Evolutionary conservation across 805 yeast species (phyloP), one percentile per base, ranked within the genome.

Genomic region (Yarrowia phangngaensis): DNA sequence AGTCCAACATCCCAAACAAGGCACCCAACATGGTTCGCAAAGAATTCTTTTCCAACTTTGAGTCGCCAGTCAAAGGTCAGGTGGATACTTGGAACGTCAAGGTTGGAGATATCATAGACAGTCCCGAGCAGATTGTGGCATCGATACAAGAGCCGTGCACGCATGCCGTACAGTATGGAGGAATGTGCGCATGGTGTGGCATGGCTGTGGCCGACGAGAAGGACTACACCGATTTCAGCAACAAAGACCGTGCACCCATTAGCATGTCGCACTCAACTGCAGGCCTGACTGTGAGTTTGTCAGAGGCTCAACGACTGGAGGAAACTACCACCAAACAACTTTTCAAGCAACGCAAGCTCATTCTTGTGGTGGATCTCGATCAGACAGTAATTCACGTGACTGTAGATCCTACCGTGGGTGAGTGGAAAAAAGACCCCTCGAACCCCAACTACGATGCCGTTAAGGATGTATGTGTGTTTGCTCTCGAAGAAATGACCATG

Each of bases 371-470:
- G 4, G 98, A 92, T 70, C 72, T 92, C 54, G 98, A 92, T 68
- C 98, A 92, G 64, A 92, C 98, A 0, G 94, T 92, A 4, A 90
- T 92, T 23, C 98, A 92, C 61, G 95, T 97, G 31, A 90, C 97
- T 4, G 97, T 90, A 13, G 98, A 92, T 63, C 97, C 97, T 0
- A 88, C 96, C 0, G 95, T 92, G 22, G 92, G 92, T 0, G 95
- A 86, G 60, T 92, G 98, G 98, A 88, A 84, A 73, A 73, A 74
- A 43, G 97, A 92, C 59, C 82, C 87, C 3, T 64, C 71, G 4
- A 85, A 86, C 57, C 95, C 97, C 6, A 88, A 92, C 60, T 84
- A 84, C 61, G 81, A 79, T 3, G 82, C 90, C 2, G 78, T 92
- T 22, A 80, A 81, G 63, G 95, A 89, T 60, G 97, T 92, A 3